Percentiles rank a stretch among this genome's conserved stretches.
Conservation (phyloP, 164 flowering plant species). For the Tetrastigma voinierianum region DNA sequence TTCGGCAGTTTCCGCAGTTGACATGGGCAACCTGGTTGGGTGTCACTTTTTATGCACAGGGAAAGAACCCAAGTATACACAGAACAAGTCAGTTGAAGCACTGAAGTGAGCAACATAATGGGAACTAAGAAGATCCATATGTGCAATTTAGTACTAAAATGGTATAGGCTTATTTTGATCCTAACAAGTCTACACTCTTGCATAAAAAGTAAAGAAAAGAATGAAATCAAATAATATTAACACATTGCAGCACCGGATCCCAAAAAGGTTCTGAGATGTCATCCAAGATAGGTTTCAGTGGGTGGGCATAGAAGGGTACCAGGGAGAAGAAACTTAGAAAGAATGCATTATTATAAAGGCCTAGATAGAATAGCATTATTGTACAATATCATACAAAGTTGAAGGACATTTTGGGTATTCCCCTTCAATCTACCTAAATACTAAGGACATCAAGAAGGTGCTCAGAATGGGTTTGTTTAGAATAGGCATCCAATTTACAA, state of each 20-base stretch:
- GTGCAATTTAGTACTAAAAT: neutral
- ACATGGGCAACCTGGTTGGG: constrained; percentile 68
- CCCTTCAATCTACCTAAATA: no score
- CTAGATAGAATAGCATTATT: no score
- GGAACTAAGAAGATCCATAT: neutral
- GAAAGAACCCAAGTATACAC: constrained; percentile 9
- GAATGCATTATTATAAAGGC: no score
- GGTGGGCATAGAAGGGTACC: neutral
- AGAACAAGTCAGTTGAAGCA: constrained; percentile 6
- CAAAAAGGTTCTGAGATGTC: neutral
- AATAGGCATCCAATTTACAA: no score
- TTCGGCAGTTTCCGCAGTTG: constrained; percentile 83
- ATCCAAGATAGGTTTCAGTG: neutral
- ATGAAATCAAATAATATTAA: neutral
- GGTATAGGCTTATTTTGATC: no score
- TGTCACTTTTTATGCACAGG: constrained; percentile 26
- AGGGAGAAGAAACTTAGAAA: no score
- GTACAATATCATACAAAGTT: no score
- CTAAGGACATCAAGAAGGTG: no score
- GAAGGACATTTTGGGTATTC: no score
- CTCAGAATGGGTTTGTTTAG: no score
- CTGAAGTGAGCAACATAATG: neutral
- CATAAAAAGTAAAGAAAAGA: neutral
- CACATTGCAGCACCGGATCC: neutral
- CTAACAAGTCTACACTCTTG: no score